Base-by-base conservation (phyloP, 108 stramenopile species). In the Tribonema minus region DNA sequence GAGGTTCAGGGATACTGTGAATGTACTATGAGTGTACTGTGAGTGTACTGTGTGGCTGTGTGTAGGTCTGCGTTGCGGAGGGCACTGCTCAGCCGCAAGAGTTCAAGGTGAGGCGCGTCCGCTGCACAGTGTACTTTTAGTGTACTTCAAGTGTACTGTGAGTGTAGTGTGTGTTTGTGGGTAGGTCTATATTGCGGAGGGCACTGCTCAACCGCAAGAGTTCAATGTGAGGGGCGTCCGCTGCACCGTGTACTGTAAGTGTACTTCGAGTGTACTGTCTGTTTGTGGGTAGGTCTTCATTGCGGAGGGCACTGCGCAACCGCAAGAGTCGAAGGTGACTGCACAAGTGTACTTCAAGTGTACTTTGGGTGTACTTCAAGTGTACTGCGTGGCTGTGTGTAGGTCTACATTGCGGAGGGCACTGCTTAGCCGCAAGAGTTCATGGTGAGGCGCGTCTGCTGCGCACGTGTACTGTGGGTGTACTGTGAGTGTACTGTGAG, bases 301-400 rank as follows among this genome's bases (percentile, higher is more conserved):
- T n/a, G 66, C 64, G 3, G 33, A 76, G 4, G 76, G 76, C 36
- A 9, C 28, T 26, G 76, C 76, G 3, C 28, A 66, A 12, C 76
- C 76, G 35, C 36, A 76, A 0, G 67, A 76, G 34, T 76, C 64
- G 36, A 76, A 76, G 67, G 76, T 74, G 72, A 2, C n/a, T n/a
- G n/a, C n/a, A n/a, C n/a, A n/a, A 25, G 15, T 20, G 15, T 26
- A 63, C 6, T 15, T 5, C 15, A 9, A 63, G 15, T 63, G 62
- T 63, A n/a, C n/a, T n/a, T n/a, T n/a, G n/a, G n/a, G n/a, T n/a
- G n/a, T n/a, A n/a, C n/a, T n/a, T n/a, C n/a, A n/a, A n/a, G n/a
- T n/a, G n/a, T n/a, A n/a, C n/a, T n/a, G n/a, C 9, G 41, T 12
- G 41, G 41, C 41, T 46, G 41, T 46, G 41, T n/a, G n/a, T n/a